A percentile compares a stretch with the other conserved stretches of the same genome.
phyloP scores from a whole-genome alignment of 2,329 filamentous ascomycete species.

The Rhytidhysteron rufulum region DNA sequence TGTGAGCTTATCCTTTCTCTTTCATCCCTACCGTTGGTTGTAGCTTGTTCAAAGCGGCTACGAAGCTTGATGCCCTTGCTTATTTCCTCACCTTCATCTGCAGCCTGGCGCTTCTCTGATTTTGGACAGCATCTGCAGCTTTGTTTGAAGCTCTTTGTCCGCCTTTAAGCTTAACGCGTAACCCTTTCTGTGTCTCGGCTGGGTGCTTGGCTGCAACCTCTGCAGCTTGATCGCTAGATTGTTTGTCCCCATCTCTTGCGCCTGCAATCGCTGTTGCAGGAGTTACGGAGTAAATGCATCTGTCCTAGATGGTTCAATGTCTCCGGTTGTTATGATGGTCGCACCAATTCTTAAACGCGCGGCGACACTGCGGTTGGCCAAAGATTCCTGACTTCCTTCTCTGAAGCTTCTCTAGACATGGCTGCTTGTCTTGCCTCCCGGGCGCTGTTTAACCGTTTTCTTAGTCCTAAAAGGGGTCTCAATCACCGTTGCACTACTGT shows the following conservation, averaged over 20 bases:
- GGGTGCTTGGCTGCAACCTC: constrained; percentile 25
- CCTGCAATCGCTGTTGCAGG: constrained; percentile 14
- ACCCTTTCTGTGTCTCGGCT: constrained; percentile 47
- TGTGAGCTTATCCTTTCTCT: no score
- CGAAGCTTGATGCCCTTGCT: no score
- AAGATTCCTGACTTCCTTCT: constrained; percentile 11
- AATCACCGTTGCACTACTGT: constrained; percentile 75
- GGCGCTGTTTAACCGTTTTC: constrained; percentile 58
- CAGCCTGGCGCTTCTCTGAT: constrained; percentile 32
- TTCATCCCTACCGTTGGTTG: constrained; percentile 7
- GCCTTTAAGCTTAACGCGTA: constrained; percentile 28
- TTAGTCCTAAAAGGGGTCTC: constrained; percentile 77
- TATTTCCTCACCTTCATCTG: constrained; percentile 51
- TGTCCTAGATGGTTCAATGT: no score
- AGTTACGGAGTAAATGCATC: no score
- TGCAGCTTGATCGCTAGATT: constrained; percentile 31
- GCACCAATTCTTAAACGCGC: constrained; percentile 27
- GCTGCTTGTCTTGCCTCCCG: constrained; percentile 26
- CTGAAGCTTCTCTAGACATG: constrained; percentile 22
- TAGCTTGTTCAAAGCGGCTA: constrained; percentile 56
- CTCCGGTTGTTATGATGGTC: constrained; percentile 27
- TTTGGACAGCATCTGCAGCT: constrained; percentile 7
- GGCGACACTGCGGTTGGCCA: constrained; percentile 16
- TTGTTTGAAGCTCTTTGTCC: neutral
- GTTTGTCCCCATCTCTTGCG: constrained; percentile 32